A percentile compares a stretch with the other conserved stretches of the same genome.
Evolutionary conservation across 805 yeast species (phyloP).

Genomic region (Yamadazyma laniorum): DNA sequence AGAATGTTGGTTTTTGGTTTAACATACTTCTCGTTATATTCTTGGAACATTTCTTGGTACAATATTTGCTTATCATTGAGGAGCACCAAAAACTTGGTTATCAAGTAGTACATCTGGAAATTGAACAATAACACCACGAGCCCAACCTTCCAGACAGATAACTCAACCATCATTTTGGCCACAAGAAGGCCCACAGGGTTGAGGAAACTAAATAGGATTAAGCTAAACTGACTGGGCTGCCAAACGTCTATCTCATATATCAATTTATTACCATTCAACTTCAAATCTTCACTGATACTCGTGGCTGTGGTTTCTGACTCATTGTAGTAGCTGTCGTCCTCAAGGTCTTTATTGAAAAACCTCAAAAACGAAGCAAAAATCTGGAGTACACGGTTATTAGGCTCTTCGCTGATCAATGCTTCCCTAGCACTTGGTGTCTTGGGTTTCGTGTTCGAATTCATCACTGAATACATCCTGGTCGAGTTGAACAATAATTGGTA

Average conservation of each 20-base stretch:
- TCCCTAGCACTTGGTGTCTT: constrained; percentile 23
- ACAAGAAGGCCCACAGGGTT: constrained; percentile 56
- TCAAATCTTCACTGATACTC: constrained; percentile 14
- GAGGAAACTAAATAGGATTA: constrained; percentile 50
- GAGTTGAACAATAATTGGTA: constrained; percentile 13
- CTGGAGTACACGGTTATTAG: background rate
- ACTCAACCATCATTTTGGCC: constrained; percentile 31
- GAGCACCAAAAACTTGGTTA: constrained; percentile 47
- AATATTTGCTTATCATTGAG: constrained; percentile 60
- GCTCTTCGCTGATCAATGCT: constrained; percentile 5
- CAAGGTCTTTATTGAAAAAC: constrained; percentile 6
- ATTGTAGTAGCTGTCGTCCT: constrained; percentile 20
- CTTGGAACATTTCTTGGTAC: constrained; percentile 58
- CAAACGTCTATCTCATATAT: constrained; percentile 63
- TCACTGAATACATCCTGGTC: constrained; percentile 29
- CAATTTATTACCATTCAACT: constrained; percentile 23
- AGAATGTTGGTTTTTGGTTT: constrained; percentile 52
- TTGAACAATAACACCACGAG: constrained; percentile 22
- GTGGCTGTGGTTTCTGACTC: constrained; percentile 20
- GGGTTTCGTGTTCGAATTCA: constrained; percentile 28
- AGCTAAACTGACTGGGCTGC: constrained; percentile 61
- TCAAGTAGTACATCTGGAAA: constrained; percentile 34
- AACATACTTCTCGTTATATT: constrained; percentile 61
- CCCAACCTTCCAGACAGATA: constrained; percentile 31
- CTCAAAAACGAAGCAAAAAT: background rate